Evolutionary conservation across 176 grass and related monocot species (phyloP), one percentile per base, ranked within the genome.

Genomic region (Aegilops bicornis): DNA sequence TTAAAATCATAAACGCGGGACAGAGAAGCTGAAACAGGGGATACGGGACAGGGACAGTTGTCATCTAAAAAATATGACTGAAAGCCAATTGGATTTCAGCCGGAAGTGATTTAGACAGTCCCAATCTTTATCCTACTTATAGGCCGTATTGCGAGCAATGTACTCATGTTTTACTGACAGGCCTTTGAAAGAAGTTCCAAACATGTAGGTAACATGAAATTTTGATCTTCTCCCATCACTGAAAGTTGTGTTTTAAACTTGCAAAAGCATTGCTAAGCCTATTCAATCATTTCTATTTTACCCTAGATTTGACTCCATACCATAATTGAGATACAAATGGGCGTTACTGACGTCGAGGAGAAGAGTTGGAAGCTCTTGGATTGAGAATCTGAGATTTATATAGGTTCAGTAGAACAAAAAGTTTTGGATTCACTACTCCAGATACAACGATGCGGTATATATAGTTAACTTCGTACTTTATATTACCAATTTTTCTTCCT

Each of bases 301-400:
- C 27, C 82, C 75, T 59, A 98, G 96, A 94, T 98, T 84, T 91
- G 91, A 30, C 86, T 98, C 33, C 96, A 95, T 76, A 95, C 93
- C 73, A 98, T 98, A 87, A 95, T 98, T 50, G 96, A 98, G 91
- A 98, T 98, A 76, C 93, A 98, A 78, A 98, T 98, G 96, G 96
- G 96, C 2, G 93, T 98, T 27, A 92, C 86, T 0, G 96, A 93
- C 14, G 91, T 98, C 8, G 92, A 95, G 82, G 96, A 98, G 85
- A 98, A 90, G 83, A 84, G 93, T 85, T 98, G 94, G 86, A 95
- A 95, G 86, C 93, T 98, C 80, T 94, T 98, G 93, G 93, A 92
- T 86, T 91, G 79, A 97, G 85, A 76, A 17, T 39, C 8, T 13
- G 74, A 58, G 43, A 59, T 59, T 13, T 36, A 45, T n/a, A 9